Conservation (phyloP, 768 basidiomycete species). For the Lentinula detonsa region DNA sequence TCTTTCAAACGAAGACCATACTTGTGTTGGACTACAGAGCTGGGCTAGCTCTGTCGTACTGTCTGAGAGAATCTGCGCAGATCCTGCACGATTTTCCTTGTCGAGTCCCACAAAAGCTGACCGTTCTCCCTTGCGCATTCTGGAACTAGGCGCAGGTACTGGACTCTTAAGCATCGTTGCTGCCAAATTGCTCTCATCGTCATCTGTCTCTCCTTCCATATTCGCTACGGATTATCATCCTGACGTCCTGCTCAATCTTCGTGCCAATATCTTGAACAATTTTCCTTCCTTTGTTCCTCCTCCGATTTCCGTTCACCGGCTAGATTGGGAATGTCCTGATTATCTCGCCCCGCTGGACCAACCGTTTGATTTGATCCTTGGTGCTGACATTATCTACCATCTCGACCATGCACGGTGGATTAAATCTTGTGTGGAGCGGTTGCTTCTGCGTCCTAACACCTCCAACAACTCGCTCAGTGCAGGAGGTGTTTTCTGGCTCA, state of each 20-base stretch:
- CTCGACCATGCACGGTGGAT: conserved; percentile 68
- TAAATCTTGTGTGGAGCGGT: conserved; percentile 46
- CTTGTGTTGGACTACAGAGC: conserved; percentile 77
- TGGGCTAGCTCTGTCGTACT: conserved; percentile 79
- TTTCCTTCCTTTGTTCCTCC: conserved; percentile 17
- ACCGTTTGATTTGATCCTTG: conserved; percentile 66
- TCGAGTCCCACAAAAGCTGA: conserved; percentile 1
- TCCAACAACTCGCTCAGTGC: not conserved
- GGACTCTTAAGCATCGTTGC: conserved; percentile 73
- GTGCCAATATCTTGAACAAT: conserved; percentile 53
- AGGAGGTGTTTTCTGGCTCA: conserved; percentile 64
- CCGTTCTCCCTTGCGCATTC: conserved; percentile 33
- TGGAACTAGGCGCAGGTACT: conserved; percentile 86
- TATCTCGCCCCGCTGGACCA: conserved; percentile 24
- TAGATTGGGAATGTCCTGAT: conserved; percentile 61
- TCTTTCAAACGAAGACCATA: conserved; percentile 59
- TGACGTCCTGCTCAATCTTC: conserved; percentile 65
- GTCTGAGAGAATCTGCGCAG: conserved; percentile 51
- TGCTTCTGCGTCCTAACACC: conserved; percentile 31
- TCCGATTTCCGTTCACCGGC: conserved; percentile 35
- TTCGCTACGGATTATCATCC: conserved; percentile 78
- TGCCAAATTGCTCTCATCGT: conserved; percentile 35
- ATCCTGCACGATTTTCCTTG: conserved; percentile 36
- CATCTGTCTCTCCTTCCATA: conserved; percentile 21
- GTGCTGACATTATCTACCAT: conserved; percentile 78